These are phyloP conservation scores for Papiliotrema laurentii DNA, from an alignment of 1,284 basidiomycete species.

Conservation along the genomic window DNA sequence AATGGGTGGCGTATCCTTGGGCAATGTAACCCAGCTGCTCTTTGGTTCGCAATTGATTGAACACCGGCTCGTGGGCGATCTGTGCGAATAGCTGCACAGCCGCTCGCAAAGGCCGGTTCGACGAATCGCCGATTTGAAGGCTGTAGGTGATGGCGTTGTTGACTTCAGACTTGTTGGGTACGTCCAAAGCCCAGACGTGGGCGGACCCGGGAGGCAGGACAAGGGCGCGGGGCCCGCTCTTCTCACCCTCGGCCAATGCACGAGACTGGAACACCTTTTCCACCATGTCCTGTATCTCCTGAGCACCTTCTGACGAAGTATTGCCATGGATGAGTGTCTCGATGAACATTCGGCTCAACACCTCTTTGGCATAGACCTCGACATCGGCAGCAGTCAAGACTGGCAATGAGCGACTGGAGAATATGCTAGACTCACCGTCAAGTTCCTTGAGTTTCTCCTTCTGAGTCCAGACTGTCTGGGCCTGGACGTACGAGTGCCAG, in stretches of 20 bases:
- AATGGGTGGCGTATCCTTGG: constrained; percentile 55
- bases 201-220: constrained; percentile 69
- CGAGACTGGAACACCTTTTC: constrained; percentile 65
- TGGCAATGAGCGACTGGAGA: constrained; percentile 30
- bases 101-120: constrained; percentile 53
- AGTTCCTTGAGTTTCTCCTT: constrained; percentile 77
- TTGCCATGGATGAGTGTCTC: constrained; percentile 83
- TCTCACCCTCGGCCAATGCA: constrained; percentile 56
- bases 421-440: constrained; percentile 58
- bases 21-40: constrained; percentile 96
- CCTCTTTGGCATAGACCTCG: constrained; percentile 58
- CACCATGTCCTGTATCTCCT: constrained; percentile 64
- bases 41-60: constrained; percentile 88
- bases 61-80: constrained; percentile 83
- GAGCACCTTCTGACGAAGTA: constrained; percentile 73
- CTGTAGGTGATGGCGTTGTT: constrained; percentile 83
- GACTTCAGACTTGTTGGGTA: constrained; percentile 81
- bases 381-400: constrained; percentile 70
- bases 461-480: constrained; percentile 71
- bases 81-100: constrained; percentile 55
- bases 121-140: constrained; percentile 56
- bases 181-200: constrained; percentile 61
- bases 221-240: constrained; percentile 59
- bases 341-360: constrained; percentile 67
- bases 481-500: constrained; percentile 66